Evolutionary conservation across 2,329 filamentous ascomycete species (phyloP).

Genomic region (Malbranchea cinnamomea): DNA sequence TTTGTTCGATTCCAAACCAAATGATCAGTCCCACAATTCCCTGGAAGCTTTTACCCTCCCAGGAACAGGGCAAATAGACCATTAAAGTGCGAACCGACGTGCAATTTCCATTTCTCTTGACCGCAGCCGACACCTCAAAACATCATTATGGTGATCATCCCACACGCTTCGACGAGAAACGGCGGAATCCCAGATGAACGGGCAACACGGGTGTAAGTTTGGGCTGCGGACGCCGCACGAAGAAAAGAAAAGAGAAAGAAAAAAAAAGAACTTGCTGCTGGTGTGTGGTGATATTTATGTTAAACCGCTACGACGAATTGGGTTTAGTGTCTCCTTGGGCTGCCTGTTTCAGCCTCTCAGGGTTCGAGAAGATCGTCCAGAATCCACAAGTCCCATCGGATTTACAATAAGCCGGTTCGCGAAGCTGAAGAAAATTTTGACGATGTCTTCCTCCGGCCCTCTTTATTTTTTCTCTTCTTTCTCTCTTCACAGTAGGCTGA

Average conservation of each 20-base stretch:
- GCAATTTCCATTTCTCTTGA: slow-evolving; percentile 69
- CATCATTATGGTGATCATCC: slow-evolving; percentile 30
- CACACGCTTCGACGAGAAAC: slow-evolving; percentile 14
- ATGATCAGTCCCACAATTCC: slow-evolving; percentile 30
- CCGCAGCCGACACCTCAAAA: slow-evolving; percentile 62
- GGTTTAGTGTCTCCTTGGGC: slow-evolving; percentile 9
- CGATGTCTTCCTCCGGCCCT: no score
- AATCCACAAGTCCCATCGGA: no score
- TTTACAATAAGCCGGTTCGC: no score
- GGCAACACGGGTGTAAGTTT: slow-evolving; percentile 66
- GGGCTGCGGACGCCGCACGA: slow-evolving; percentile 67
- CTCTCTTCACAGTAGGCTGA: no score
- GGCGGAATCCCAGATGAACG: slow-evolving; percentile 45
- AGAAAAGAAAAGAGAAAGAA: slow-evolving; percentile 43
- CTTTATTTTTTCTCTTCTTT: no score
- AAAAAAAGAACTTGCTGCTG: slow-evolving; percentile 9
- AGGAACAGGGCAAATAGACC: slow-evolving; percentile 27
- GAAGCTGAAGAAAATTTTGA: no score
- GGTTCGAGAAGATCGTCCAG: no score
- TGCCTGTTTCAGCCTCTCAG: no score
- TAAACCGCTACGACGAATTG: slow-evolving; percentile 2
- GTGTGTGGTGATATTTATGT: no score
- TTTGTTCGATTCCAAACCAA: slow-evolving; percentile 46
- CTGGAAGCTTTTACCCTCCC: slow-evolving; percentile 11
- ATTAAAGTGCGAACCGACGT: slow-evolving; percentile 43